phyloP scores from a whole-genome alignment of 306 rosid species.

The Prosopis cineraria region DNA sequence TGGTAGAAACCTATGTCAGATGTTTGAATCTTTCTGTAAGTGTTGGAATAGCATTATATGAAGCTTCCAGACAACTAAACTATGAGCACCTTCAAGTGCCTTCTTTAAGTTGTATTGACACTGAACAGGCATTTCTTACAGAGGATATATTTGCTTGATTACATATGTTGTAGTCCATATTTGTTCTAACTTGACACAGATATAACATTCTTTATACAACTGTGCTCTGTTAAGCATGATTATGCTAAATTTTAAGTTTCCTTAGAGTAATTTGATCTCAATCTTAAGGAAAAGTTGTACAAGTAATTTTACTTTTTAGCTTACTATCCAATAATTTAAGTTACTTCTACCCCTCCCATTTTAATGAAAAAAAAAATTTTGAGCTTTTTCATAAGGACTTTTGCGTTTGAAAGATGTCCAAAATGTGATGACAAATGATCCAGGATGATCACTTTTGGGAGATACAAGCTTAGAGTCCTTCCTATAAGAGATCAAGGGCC shows the following conservation, averaged over 20 bases:
- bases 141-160: conserved; percentile 81
- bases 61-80: conserved; percentile 89
- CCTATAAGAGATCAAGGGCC: background rate
- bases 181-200: conserved; percentile 15
- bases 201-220: conserved; percentile 7
- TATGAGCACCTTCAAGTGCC: conserved; percentile 67
- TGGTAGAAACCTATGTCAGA: conserved; percentile 96
- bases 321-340: background rate
- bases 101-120: conserved; percentile 42
- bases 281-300: background rate
- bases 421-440: background rate
- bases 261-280: background rate
- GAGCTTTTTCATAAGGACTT: background rate
- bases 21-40: conserved; percentile 93
- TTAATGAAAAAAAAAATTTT: background rate
- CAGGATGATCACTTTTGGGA: too few species aligned
- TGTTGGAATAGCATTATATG: conserved; percentile 89
- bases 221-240: background rate
- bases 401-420: background rate
- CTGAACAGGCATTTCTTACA: conserved; percentile 54
- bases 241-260: background rate
- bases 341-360: background rate
- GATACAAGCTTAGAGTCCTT: background rate
- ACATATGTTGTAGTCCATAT: background rate
- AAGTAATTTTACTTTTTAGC: background rate